Percentiles rank a stretch among this genome's conserved stretches.
phyloP scores from a whole-genome alignment of 441 rosid genomes.

The Isatis lusitanica region DNA sequence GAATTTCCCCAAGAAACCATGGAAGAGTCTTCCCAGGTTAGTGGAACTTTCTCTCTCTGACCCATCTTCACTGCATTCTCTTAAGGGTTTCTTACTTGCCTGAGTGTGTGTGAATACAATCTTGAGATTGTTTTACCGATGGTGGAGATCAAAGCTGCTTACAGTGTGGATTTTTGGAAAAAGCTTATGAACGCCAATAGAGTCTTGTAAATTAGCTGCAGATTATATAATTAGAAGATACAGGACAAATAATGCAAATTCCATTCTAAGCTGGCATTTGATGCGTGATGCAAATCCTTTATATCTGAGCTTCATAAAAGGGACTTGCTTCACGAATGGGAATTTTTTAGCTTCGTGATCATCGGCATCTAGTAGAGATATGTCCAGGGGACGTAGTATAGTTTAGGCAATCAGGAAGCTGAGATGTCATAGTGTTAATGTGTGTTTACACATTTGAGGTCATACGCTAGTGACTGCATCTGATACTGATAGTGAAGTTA shows the following conservation, averaged over 20 bases:
- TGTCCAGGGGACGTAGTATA: not conserved
- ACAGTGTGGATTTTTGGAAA: not conserved
- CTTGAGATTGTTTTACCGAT: not conserved
- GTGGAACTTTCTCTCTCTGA: conserved; percentile 16
- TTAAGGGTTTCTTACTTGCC: not conserved
- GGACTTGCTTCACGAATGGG: not conserved
- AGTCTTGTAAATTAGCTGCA: too few species aligned
- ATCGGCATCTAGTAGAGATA: not conserved
- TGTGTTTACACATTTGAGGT: conserved; percentile 7
- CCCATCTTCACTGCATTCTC: not conserved
- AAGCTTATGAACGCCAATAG: conserved; percentile 5
- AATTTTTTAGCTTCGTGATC: not conserved
- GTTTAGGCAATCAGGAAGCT: conserved; percentile 3
- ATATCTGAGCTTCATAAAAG: not conserved
- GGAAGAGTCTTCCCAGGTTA: conserved; percentile 41
- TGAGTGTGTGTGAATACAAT: not conserved
- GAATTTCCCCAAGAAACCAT: conserved; percentile 20
- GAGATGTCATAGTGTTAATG: conserved; percentile 1
- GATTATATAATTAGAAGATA: too few species aligned
- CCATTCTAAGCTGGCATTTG: too few species aligned
- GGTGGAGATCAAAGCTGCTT: not conserved
- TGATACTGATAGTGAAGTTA: not conserved
- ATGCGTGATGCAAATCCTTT: too few species aligned
- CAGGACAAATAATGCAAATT: too few species aligned
- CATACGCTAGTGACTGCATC: conserved; percentile 2